Percentiles rank a stretch among this genome's conserved stretches.
Evolutionary conservation across 177 flowering plant species (phyloP).

Genomic region (Vitis hybrid): DNA sequence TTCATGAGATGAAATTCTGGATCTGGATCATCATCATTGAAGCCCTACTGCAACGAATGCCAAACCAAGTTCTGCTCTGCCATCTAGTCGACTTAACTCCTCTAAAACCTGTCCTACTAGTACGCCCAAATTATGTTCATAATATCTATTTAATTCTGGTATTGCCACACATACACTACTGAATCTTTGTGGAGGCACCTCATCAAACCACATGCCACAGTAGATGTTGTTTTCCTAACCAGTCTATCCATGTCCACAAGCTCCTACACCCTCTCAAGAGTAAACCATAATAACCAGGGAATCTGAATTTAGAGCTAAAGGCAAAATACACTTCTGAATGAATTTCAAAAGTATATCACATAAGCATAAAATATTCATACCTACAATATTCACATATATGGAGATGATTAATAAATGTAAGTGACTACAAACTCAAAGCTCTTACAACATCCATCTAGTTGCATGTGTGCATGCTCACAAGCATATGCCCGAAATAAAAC

Average conservation of each 20-base stretch:
- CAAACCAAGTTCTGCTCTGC: not conserved
- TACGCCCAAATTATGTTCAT: no score
- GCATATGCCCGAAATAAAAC: slow-evolving; percentile 34
- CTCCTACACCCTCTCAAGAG: not conserved
- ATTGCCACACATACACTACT: no score
- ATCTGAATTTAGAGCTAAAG: not conserved
- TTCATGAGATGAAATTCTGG: not conserved
- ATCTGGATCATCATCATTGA: not conserved
- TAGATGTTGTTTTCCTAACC: no score
- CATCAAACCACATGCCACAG: no score
- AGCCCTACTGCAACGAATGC: not conserved
- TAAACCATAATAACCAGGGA: not conserved
- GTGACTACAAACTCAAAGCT: slow-evolving; percentile 30
- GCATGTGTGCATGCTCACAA: slow-evolving; percentile 30
- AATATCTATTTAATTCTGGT: no score
- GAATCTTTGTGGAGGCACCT: no score
- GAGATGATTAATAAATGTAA: slow-evolving; percentile 15
- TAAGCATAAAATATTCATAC: slow-evolving; percentile 16
- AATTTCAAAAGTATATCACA: slow-evolving; percentile 18
- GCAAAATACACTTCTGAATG: slow-evolving; percentile 13
- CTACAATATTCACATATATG: slow-evolving; percentile 46
- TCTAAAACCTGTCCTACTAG: not conserved
- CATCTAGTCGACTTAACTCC: not conserved
- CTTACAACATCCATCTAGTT: slow-evolving; percentile 25
- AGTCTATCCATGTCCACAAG: not conserved